Base-by-base conservation (phyloP, 2,329 filamentous ascomycete species). In the Colletotrichum echinochloae region DNA sequence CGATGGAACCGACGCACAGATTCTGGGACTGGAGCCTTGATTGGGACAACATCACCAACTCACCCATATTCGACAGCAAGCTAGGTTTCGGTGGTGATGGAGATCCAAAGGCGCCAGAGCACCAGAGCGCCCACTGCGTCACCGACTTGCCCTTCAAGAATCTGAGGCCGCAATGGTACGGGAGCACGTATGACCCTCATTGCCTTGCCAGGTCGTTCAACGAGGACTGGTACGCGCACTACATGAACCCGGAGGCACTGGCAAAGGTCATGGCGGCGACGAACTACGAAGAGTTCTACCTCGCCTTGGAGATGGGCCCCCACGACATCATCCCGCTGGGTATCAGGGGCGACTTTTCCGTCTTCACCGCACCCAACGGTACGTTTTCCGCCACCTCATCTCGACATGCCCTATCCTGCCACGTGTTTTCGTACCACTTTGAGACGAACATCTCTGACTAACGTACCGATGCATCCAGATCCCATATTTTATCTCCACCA, bases 401-500 rank as follows among this genome's bases (percentile, higher is more conserved):
- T 23, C 7, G n/a, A n/a, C n/a, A n/a, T 8, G 3, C 26, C 14
- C 48, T 20, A 9, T 6, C 16, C 9, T 28, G 26, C 6, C 23
- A 6, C 14, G 3, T 18, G 44, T 18, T 5, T 28, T 3, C 23
- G 12, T 14, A 18, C 8, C 7, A 20, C 7, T 16, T 20, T 8
- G 14, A 23, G 48, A 30, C 3, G 14, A 51, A 3, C 7, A 12
- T 30, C 3, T 28, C 30, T 28, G 26, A 26, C 48, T 51, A 18
- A 51, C 14, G 16, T 51, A 6, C 26, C 5, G 48, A 20, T 18
- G 14, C 26, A 37, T 11, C 7, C 5, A 61, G 76, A 77, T 35
- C 74, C 74, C 5, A 66, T 71, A 41, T 76, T 76, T 73, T 76
- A 44, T 37, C 72, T 75, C 12, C 74, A 76, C 48, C 75, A 76